Conservation (phyloP, 2,329 filamentous ascomycete species). For the Colletotrichum sp. region DNA sequence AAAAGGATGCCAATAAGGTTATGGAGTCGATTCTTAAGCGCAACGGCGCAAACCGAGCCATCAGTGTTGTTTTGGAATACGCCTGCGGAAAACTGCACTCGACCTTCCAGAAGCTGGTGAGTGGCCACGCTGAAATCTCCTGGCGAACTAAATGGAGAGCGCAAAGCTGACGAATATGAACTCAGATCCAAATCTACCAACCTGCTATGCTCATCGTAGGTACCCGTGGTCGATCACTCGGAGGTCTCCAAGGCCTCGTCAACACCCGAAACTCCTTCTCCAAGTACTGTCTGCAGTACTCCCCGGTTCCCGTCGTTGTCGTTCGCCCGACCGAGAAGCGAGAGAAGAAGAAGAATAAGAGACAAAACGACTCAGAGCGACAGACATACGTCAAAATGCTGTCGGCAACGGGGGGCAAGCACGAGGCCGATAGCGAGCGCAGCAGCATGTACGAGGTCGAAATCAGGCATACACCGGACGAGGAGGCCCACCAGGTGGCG, state of each 20-base stretch:
- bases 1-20: slow-evolving; percentile 75
- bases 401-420: slow-evolving; percentile 62
- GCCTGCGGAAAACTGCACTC: slow-evolving; percentile 88
- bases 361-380: slow-evolving; percentile 75
- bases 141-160: neutral
- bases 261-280: slow-evolving; percentile 82
- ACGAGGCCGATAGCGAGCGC: slow-evolving; percentile 62
- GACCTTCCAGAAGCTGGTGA: slow-evolving; percentile 88
- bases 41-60: slow-evolving; percentile 79
- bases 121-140: slow-evolving; percentile 32
- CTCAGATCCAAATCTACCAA: slow-evolving; percentile 87
- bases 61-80: slow-evolving; percentile 86
- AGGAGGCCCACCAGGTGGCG: slow-evolving; percentile 69
- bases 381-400: slow-evolving; percentile 82
- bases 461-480: slow-evolving; percentile 59
- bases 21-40: slow-evolving; percentile 80
- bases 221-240: slow-evolving; percentile 82
- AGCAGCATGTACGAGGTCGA: slow-evolving; percentile 61
- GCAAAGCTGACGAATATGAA: slow-evolving; percentile 37
- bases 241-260: slow-evolving; percentile 84
- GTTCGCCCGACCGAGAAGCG: slow-evolving; percentile 87
- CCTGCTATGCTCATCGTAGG: slow-evolving; percentile 91
- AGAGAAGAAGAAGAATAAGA: slow-evolving; percentile 87
- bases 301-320: slow-evolving; percentile 90
- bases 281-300: slow-evolving; percentile 94